Evolutionary conservation across 129 eudicot genomes (phyloP).

Genomic region (Scalesia atractyloides): DNA sequence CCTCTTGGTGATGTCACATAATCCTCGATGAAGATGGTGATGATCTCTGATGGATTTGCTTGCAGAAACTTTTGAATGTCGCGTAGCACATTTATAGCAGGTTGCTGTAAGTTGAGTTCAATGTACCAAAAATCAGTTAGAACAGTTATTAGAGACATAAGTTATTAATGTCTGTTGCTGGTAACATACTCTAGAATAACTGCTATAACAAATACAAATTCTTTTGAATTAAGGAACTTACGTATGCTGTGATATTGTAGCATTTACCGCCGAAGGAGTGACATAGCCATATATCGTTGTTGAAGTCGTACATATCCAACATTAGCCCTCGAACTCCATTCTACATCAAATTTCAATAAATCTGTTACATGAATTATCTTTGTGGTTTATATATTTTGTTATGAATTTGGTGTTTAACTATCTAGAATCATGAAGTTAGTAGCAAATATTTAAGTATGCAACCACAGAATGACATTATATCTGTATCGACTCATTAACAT

Average conservation of each 20-base stretch:
- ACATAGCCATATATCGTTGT: conserved; percentile 87
- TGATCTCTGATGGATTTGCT: conserved; percentile 75
- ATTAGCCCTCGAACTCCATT: conserved; percentile 98
- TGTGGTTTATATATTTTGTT: too few relatives aligned
- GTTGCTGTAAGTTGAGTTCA: conserved; percentile 56
- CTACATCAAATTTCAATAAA: conserved; percentile 36
- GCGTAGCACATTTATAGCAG: conserved; percentile 71
- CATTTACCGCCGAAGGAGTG: conserved; percentile 81
- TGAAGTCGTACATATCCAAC: conserved; percentile 97
- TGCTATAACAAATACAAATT: neutral
- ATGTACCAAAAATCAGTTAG: conserved; percentile 1
- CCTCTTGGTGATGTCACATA: conserved; percentile 72
- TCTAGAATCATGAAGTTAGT: too few relatives aligned
- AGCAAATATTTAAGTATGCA: too few relatives aligned
- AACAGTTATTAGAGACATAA: neutral
- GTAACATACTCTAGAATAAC: too few relatives aligned
- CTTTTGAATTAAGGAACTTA: conserved; percentile 40
- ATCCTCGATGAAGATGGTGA: conserved; percentile 88
- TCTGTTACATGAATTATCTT: neutral
- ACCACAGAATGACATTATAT: too few relatives aligned
- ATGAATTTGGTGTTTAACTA: too few relatives aligned
- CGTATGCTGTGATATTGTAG: conserved; percentile 81
- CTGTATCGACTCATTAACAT: too few relatives aligned
- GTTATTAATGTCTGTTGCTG: too few relatives aligned
- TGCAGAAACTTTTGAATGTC: conserved; percentile 66